These are phyloP conservation scores for Candida argentea DNA, from an alignment of 805 yeast genomes.

Conservation along the genomic window DNA sequence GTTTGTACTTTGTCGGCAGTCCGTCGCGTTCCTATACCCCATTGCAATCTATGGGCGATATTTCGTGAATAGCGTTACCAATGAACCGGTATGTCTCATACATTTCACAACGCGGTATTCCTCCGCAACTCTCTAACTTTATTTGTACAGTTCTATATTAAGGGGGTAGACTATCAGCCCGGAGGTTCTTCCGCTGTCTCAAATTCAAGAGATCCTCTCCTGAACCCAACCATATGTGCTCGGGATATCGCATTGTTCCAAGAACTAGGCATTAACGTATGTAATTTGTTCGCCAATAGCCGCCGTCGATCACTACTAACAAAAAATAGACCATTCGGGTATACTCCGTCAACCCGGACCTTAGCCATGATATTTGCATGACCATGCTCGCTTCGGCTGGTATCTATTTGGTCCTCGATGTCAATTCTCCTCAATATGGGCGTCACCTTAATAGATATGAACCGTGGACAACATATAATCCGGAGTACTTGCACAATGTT, in stretches of 20 bases:
- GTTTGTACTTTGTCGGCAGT: no score
- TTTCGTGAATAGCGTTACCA: slow-evolving; percentile 66
- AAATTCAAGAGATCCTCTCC: slow-evolving; percentile 57
- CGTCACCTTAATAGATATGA: slow-evolving; percentile 84
- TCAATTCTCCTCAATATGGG: slow-evolving; percentile 71
- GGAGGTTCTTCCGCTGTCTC: slow-evolving; percentile 81
- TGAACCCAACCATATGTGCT: slow-evolving; percentile 62
- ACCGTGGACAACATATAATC: slow-evolving; percentile 84
- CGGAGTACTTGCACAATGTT: slow-evolving; percentile 60
- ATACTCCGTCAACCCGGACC: slow-evolving; percentile 73
- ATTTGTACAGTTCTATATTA: slow-evolving; percentile 50
- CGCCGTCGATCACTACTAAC: slow-evolving; percentile 5
- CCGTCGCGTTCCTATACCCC: slow-evolving; percentile 48
- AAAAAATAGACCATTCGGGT: slow-evolving; percentile 57
- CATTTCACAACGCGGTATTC: no score
- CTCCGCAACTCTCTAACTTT: slow-evolving; percentile 3
- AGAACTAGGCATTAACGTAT: slow-evolving; percentile 65
- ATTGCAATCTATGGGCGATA: slow-evolving; percentile 59
- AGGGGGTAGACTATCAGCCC: slow-evolving; percentile 93
- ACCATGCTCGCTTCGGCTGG: slow-evolving; percentile 84
- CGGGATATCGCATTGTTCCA: slow-evolving; percentile 78
- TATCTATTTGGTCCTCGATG: slow-evolving; percentile 84
- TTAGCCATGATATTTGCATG: slow-evolving; percentile 88
- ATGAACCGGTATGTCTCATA: slow-evolving; percentile 47
- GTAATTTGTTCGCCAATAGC: slow-evolving; percentile 5